phyloP scores from a whole-genome alignment of 768 basidiomycete genomes.

The Lentinula guzmanii region DNA sequence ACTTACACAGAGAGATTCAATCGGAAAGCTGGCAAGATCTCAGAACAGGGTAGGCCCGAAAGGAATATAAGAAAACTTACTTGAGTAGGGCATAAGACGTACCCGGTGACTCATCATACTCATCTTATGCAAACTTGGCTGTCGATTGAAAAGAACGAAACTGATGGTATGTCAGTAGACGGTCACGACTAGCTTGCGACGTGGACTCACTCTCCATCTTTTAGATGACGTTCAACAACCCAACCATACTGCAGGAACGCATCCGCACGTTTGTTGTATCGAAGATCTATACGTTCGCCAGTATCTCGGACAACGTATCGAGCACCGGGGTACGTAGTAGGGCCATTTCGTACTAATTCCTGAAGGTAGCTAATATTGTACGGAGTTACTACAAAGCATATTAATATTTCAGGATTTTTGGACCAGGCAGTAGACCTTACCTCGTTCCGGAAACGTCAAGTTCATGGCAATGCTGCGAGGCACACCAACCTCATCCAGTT shows the following conservation, averaged over 20 bases:
- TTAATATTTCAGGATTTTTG: constrained; percentile 5
- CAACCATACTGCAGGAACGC: constrained; percentile 96
- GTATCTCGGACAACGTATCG: constrained; percentile 96
- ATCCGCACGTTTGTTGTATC: constrained; percentile 94
- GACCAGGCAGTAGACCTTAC: constrained; percentile 31
- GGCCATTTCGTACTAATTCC: constrained; percentile 92
- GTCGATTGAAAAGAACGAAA: constrained; percentile 94
- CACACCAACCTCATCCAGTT: constrained; percentile 95
- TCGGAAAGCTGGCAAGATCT: constrained; percentile 69
- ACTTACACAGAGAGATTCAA: constrained; percentile 95
- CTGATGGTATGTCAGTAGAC: constrained; percentile 28
- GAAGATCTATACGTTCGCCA: constrained; percentile 92
- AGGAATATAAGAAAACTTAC: constrained; percentile 39
- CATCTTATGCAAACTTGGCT: constrained; percentile 99
- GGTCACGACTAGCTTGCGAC: not conserved
- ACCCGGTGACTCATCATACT: constrained; percentile 99
- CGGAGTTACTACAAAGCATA: constrained; percentile 66
- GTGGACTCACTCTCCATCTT: constrained; percentile 89
- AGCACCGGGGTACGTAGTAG: constrained; percentile 92
- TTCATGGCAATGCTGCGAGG: constrained; percentile 96
- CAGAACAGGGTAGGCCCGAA: constrained; percentile 8
- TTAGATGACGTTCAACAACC: constrained; percentile 96
- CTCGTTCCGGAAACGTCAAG: constrained; percentile 94
- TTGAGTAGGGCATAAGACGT: constrained; percentile 96
- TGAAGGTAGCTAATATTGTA: constrained; percentile 95